These are phyloP conservation scores for Epichloe elymi DNA, from an alignment of 2,329 filamentous ascomycete genomes.

Conservation along the genomic window DNA sequence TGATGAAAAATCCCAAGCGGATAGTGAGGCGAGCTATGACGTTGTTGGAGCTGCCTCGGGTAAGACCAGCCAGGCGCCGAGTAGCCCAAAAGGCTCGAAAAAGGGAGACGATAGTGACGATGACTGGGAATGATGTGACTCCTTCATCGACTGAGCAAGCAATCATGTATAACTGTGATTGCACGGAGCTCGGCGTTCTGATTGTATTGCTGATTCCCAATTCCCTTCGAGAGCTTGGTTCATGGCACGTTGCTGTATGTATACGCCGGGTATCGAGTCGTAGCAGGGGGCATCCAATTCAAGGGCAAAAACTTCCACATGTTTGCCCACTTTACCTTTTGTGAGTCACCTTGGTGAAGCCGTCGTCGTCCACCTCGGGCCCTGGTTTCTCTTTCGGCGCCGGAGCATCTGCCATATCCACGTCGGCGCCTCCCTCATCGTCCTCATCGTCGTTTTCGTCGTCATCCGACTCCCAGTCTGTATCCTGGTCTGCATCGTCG, in stretches of 20 bases:
- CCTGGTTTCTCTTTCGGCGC: constrained; percentile 47
- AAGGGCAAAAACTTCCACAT: constrained; percentile 1
- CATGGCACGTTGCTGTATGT: constrained; percentile 5
- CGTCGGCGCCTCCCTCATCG: constrained; percentile 41
- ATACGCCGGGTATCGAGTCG: constrained; percentile 15
- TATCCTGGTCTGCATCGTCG: constrained; percentile 42
- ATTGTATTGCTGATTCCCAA: constrained; percentile 12
- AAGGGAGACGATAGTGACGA: constrained; percentile 31
- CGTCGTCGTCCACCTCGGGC: constrained; percentile 68
- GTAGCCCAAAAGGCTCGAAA: constrained; percentile 44
- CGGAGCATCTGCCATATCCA: constrained; percentile 59
- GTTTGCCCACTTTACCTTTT: constrained; percentile 36
- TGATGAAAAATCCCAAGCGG: constrained; percentile 79
- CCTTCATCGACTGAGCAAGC: not conserved
- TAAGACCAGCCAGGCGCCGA: constrained; percentile 63
- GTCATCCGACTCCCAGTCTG: constrained; percentile 47
- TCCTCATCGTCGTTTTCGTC: constrained; percentile 50
- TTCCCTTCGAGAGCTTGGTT: constrained; percentile 1
- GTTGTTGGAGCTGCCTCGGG: constrained; percentile 70
- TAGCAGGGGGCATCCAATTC: not conserved
- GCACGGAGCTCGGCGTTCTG: constrained; percentile 18
- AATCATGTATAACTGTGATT: not conserved
- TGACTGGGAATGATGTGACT: constrained; percentile 8
- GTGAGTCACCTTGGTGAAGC: constrained; percentile 62
- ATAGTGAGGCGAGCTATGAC: constrained; percentile 94